A percentile compares a stretch with the other conserved stretches of the same genome.
These are phyloP conservation scores for Cladochytrium replicatum DNA, from an alignment of 192 early-diverging fungal species.

Conservation along the genomic window DNA sequence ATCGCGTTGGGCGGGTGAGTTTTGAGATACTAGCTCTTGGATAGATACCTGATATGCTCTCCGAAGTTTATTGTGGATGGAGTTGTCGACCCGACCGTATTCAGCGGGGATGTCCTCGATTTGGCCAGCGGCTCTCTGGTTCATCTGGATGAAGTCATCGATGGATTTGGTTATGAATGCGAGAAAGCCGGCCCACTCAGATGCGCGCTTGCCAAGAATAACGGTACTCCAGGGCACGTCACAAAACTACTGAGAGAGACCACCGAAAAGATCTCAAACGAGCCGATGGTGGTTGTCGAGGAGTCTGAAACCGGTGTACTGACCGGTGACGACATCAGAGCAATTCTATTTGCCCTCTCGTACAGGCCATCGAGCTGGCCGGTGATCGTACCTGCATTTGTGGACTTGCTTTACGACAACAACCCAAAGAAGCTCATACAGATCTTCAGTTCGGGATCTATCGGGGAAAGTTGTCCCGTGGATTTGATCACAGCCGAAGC, in stretches of 20 bases:
- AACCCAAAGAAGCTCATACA: no score
- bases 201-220: conserved; percentile 17
- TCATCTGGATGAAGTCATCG: no score
- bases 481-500: no score
- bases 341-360: not conserved
- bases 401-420: no score
- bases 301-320: conserved; percentile 7
- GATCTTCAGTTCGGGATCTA: no score
- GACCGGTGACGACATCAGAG: not conserved
- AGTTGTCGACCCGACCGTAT: conserved; percentile 21
- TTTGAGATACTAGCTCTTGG: no score
- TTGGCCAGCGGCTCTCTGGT: no score
- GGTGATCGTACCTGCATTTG: no score
- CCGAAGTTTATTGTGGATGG: conserved; percentile 41
- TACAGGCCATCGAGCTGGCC: conserved; percentile 16
- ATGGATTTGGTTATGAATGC: conserved; percentile 22
- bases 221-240: not conserved
- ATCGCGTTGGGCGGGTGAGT: conserved; percentile 26
- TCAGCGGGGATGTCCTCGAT: conserved; percentile 5
- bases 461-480: no score
- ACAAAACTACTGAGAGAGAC: conserved; percentile 1
- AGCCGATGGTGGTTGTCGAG: conserved; percentile 6
- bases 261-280: conserved; percentile 5
- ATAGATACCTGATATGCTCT: no score
- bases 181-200: conserved; percentile 22